These are phyloP conservation scores for Lasiosphaeria hispida DNA, from an alignment of 495 filamentous ascomycete genomes.

Conservation along the genomic window DNA sequence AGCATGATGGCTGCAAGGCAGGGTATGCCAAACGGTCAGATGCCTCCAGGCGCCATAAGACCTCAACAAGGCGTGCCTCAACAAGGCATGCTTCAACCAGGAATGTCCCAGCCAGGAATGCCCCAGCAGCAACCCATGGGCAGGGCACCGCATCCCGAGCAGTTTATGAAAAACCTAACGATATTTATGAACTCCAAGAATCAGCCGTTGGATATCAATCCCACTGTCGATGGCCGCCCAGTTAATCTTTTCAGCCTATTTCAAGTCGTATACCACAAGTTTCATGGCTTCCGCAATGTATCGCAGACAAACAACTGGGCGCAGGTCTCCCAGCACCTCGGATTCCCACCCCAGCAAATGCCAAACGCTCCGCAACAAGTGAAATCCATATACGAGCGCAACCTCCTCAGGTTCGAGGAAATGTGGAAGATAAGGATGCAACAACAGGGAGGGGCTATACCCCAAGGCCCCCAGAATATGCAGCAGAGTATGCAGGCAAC, in stretches of 20 bases:
- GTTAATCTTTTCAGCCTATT: slow-evolving; percentile 75
- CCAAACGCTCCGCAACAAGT: slow-evolving; percentile 66
- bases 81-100: slow-evolving; percentile 27
- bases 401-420: slow-evolving; percentile 71
- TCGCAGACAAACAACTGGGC: slow-evolving; percentile 67
- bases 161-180: slow-evolving; percentile 72
- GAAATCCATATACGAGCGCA: slow-evolving; percentile 67
- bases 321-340: slow-evolving; percentile 63
- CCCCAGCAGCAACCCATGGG: slow-evolving; percentile 26
- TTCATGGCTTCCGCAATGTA: slow-evolving; percentile 73
- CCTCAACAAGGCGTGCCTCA: slow-evolving; percentile 28
- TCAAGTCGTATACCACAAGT: slow-evolving; percentile 65
- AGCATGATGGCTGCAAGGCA: slow-evolving; percentile 50
- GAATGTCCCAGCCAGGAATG: slow-evolving; percentile 20
- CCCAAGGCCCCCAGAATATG: slow-evolving; percentile 19
- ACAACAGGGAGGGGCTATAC: slow-evolving; percentile 42
- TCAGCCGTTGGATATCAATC: slow-evolving; percentile 66
- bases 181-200: slow-evolving; percentile 69
- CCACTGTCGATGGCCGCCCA: slow-evolving; percentile 64
- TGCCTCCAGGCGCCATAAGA: slow-evolving; percentile 43
- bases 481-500: slow-evolving; percentile 30
- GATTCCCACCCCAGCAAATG: slow-evolving; percentile 63
- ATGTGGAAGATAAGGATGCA: slow-evolving; percentile 63
- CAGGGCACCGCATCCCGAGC: slow-evolving; percentile 49
- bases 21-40: slow-evolving; percentile 49